Conservation (phyloP, 257 asterid species). For the Przewalskia tangutica region DNA sequence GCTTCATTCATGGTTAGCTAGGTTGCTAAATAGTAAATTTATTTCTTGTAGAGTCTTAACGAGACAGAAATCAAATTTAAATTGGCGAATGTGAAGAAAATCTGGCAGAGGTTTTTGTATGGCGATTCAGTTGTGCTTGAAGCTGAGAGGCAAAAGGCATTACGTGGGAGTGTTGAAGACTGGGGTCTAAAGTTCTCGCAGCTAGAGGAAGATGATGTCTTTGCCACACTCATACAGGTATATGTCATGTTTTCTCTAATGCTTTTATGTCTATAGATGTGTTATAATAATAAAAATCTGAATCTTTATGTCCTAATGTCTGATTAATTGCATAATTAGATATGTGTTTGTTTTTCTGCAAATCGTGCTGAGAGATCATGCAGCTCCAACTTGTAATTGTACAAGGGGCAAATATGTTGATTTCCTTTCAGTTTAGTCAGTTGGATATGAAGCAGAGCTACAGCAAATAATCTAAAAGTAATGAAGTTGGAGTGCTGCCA, state of each 20-base stretch:
- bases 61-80: slow-evolving; percentile 77
- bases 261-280: not conserved
- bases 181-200: slow-evolving; percentile 63
- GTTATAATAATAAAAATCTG: not conserved
- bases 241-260: not conserved
- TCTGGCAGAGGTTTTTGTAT: slow-evolving; percentile 92
- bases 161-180: slow-evolving; percentile 39
- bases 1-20: not conserved
- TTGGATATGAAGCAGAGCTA: not conserved
- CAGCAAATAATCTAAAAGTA: not conserved
- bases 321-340: not conserved
- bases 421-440: not conserved
- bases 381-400: not conserved
- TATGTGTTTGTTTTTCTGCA: not conserved
- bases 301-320: not conserved
- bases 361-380: not conserved
- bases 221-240: slow-evolving; percentile 84
- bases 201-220: slow-evolving; percentile 60
- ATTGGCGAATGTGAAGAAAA: slow-evolving; percentile 61
- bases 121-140: slow-evolving; percentile 76
- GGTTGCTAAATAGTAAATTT: slow-evolving; percentile 7
- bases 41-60: slow-evolving; percentile 43
- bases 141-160: slow-evolving; percentile 73
- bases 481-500: not conserved
- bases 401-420: not conserved